A percentile compares a stretch with the other conserved stretches of the same genome.
phyloP scores from a whole-genome alignment of 768 basidiomycete genomes.

The Termitomyces sp. region DNA sequence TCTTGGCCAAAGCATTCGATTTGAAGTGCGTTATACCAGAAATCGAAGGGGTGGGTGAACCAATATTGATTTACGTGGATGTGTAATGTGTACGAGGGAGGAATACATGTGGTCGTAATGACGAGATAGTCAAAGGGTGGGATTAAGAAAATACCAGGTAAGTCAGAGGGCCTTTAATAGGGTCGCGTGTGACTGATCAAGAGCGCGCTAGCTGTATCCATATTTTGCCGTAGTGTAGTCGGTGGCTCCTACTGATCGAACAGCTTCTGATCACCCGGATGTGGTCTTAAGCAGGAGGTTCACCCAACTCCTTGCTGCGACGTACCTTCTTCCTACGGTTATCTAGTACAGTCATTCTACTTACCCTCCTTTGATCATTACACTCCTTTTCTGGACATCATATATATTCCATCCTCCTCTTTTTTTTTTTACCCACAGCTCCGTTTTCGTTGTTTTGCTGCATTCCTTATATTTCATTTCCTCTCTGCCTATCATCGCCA shows the following conservation, averaged over 20 bases:
- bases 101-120: constrained; percentile 9
- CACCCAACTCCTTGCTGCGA: neutral
- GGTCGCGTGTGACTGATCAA: neutral
- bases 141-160: constrained; percentile 28
- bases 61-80: constrained; percentile 90
- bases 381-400: constrained; percentile 18
- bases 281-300: neutral
- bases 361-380: constrained; percentile 12
- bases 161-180: neutral
- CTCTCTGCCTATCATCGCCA: constrained; percentile 13
- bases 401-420: constrained; percentile 14
- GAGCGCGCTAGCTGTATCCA: neutral
- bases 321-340: constrained; percentile 5
- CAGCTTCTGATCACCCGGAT: constrained; percentile 2
- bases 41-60: constrained; percentile 95
- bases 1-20: constrained; percentile 95
- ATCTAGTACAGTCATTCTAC: constrained; percentile 12
- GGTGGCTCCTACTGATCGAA: neutral
- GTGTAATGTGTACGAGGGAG: constrained; percentile 37
- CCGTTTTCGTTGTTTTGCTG: constrained; percentile 39
- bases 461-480: constrained; percentile 22
- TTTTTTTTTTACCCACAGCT: constrained; percentile 23
- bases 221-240: neutral
- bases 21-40: constrained; percentile 98
- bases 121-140: constrained; percentile 17